Percentiles rank a stretch among this genome's conserved stretches.
These are phyloP conservation scores for Grosmannia serpens DNA, from an alignment of 2,329 filamentous ascomycete species.

Conservation along the genomic window DNA sequence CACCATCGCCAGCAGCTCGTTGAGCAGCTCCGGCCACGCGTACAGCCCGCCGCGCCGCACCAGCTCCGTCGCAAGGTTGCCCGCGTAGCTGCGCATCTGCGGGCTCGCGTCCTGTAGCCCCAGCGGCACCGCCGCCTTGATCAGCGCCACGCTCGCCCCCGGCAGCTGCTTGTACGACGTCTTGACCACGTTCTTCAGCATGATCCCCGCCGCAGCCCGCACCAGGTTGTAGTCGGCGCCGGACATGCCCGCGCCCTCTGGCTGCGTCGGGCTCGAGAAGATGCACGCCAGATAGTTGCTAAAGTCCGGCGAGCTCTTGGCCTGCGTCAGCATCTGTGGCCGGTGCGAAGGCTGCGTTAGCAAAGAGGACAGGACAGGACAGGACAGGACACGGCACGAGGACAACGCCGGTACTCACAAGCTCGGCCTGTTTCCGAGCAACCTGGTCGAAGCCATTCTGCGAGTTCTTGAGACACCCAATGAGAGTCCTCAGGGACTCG, in stretches of 20 bases:
- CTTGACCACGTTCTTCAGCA: slow-evolving; percentile 90
- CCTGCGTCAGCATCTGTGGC: slow-evolving; percentile 81
- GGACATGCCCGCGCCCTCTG: slow-evolving; percentile 48
- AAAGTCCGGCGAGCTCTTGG: slow-evolving; percentile 79
- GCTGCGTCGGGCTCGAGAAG: slow-evolving; percentile 58
- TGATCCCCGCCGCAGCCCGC: slow-evolving; percentile 78
- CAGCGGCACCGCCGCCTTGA: slow-evolving; percentile 67
- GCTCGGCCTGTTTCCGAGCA: slow-evolving; percentile 80
- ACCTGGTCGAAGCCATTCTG: slow-evolving; percentile 70
- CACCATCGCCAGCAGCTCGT: slow-evolving; percentile 69
- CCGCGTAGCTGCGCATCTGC: slow-evolving; percentile 80
- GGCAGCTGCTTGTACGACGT: slow-evolving; percentile 65
- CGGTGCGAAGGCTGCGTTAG: no score
- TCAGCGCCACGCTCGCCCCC: slow-evolving; percentile 58
- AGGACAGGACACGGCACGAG: not conserved
- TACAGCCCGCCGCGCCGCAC: slow-evolving; percentile 74
- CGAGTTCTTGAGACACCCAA: slow-evolving; percentile 82
- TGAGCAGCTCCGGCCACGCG: slow-evolving; percentile 82
- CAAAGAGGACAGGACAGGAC: not conserved
- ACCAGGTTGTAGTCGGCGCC: slow-evolving; percentile 59
- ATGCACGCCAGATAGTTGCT: slow-evolving; percentile 95
- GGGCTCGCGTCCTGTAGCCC: slow-evolving; percentile 70
- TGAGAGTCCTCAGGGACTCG: slow-evolving; percentile 80
- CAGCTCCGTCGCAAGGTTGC: slow-evolving; percentile 89
- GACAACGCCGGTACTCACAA: slow-evolving; percentile 53